Percentiles rank a stretch among this genome's conserved stretches.
phyloP scores from a whole-genome alignment of 2,329 filamentous ascomycete species.

The Aspergillus bombycis region DNA sequence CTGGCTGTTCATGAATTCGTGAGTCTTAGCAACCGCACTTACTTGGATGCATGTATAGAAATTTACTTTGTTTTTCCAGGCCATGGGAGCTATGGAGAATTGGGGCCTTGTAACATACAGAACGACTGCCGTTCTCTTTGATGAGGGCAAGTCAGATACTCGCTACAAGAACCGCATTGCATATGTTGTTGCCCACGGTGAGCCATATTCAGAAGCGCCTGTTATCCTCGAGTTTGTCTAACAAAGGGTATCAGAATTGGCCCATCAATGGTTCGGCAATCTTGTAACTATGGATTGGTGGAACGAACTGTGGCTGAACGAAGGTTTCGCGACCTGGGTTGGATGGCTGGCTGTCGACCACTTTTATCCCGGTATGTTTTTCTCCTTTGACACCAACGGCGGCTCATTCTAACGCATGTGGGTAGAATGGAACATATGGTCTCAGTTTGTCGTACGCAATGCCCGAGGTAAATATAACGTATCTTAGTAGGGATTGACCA shows the following conservation, averaged over 20 bases:
- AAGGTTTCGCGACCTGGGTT: constrained; percentile 98
- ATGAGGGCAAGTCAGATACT: constrained; percentile 86
- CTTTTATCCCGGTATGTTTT: constrained; percentile 70
- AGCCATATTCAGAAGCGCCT: constrained; percentile 13
- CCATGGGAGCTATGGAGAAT: constrained; percentile 83
- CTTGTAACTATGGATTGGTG: constrained; percentile 97
- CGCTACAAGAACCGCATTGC: constrained; percentile 92
- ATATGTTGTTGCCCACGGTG: constrained; percentile 89
- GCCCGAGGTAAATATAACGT: constrained; percentile 54
- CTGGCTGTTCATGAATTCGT: constrained; percentile 93
- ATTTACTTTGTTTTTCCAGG: constrained; percentile 47
- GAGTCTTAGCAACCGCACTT: constrained; percentile 38
- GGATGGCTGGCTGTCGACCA: constrained; percentile 92
- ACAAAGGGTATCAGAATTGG: constrained; percentile 64
- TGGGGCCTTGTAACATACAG: constrained; percentile 97
- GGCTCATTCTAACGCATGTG: constrained; percentile 22
- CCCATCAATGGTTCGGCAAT: constrained; percentile 95
- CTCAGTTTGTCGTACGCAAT: constrained; percentile 81
- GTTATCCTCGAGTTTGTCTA: neutral
- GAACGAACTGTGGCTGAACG: constrained; percentile 91
- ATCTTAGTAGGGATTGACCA: constrained; percentile 42
- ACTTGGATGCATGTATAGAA: neutral
- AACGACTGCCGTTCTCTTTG: constrained; percentile 93
- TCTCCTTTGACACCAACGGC: neutral
- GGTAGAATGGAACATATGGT: constrained; percentile 93